phyloP scores from a whole-genome alignment of 768 basidiomycete genomes.

The Suillus subaureus region DNA sequence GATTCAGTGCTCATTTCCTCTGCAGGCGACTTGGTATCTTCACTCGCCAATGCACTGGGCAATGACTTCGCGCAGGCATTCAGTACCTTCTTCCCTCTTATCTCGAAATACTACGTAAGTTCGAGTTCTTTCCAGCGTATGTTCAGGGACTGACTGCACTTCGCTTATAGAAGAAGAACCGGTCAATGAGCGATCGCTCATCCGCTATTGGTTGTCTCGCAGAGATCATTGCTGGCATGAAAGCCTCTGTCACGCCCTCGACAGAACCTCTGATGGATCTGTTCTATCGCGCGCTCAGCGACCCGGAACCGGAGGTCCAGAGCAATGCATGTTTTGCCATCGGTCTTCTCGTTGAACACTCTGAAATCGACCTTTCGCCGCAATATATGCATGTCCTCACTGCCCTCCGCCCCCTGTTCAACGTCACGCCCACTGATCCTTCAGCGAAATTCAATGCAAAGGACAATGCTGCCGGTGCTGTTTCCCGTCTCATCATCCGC shows the following conservation, averaged over 20 bases:
- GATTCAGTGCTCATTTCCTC: slow-evolving; percentile 94
- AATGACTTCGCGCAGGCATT: slow-evolving; percentile 83
- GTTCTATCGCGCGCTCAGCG: slow-evolving; percentile 80
- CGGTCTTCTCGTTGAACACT: slow-evolving; percentile 89
- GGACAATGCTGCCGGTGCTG: slow-evolving; percentile 96
- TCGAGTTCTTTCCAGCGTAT: background rate
- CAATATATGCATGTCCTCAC: slow-evolving; percentile 81
- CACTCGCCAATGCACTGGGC: slow-evolving; percentile 85
- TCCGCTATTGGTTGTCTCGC: slow-evolving; percentile 92
- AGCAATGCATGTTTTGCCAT: slow-evolving; percentile 96
- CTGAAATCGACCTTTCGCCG: slow-evolving; percentile 74
- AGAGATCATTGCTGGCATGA: slow-evolving; percentile 94
- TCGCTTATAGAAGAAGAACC: slow-evolving; percentile 68
- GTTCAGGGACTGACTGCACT: background rate
- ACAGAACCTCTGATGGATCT: slow-evolving; percentile 83
- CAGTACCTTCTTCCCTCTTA: slow-evolving; percentile 82
- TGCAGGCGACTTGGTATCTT: slow-evolving; percentile 91
- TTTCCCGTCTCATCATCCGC: slow-evolving; percentile 83
- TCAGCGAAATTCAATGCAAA: slow-evolving; percentile 76
- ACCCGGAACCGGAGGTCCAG: slow-evolving; percentile 89
- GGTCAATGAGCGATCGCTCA: slow-evolving; percentile 89
- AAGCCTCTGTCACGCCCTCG: slow-evolving; percentile 79
- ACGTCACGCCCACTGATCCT: slow-evolving; percentile 62
- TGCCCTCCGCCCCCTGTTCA: slow-evolving; percentile 82
- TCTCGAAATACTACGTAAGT: slow-evolving; percentile 90